These are phyloP conservation scores for Pezicula carpinea DNA, from an alignment of 2,329 filamentous ascomycete species.

Conservation along the genomic window DNA sequence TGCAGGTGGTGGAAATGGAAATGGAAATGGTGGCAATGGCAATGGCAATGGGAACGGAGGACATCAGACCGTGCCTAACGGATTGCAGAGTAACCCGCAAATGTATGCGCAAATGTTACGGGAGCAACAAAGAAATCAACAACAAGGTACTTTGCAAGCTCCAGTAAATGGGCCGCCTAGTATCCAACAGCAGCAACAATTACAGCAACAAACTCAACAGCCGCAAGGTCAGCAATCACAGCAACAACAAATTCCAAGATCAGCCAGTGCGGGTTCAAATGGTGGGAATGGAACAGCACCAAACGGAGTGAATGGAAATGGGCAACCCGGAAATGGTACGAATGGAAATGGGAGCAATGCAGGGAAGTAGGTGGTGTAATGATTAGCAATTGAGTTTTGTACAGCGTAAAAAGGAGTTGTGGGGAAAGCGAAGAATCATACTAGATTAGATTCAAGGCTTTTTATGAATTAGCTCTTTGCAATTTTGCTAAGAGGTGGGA, in stretches of 20 bases:
- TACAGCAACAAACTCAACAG: slow-evolving; percentile 30
- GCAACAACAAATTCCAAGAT: slow-evolving; percentile 8
- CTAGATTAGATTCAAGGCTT: too few relatives aligned
- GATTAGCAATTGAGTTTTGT: slow-evolving; percentile 15
- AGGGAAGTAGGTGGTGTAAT: slow-evolving; percentile 16
- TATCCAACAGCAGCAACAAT: slow-evolving; percentile 40
- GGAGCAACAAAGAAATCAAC: slow-evolving; percentile 40
- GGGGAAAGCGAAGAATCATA: not conserved
- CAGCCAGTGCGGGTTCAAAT: slow-evolving; percentile 10
- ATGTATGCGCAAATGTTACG: slow-evolving; percentile 49
- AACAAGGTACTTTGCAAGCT: slow-evolving; percentile 9
- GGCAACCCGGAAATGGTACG: slow-evolving; percentile 2
- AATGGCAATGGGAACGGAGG: slow-evolving; percentile 14
- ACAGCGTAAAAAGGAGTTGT: not conserved
- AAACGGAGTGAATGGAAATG: not conserved
- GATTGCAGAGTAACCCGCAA: slow-evolving; percentile 39
- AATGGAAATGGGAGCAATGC: slow-evolving; percentile 10
- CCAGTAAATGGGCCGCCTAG: slow-evolving; percentile 20
- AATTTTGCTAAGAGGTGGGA: too few relatives aligned
- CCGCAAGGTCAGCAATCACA: slow-evolving; percentile 12
- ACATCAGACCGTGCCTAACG: slow-evolving; percentile 9
- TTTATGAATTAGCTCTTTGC: too few relatives aligned
- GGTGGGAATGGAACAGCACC: not conserved
- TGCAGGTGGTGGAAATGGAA: slow-evolving; percentile 30
- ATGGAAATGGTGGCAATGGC: slow-evolving; percentile 11